Base-by-base conservation (phyloP, 2,329 filamentous ascomycete species). In the Celoporthe dispersa region DNA sequence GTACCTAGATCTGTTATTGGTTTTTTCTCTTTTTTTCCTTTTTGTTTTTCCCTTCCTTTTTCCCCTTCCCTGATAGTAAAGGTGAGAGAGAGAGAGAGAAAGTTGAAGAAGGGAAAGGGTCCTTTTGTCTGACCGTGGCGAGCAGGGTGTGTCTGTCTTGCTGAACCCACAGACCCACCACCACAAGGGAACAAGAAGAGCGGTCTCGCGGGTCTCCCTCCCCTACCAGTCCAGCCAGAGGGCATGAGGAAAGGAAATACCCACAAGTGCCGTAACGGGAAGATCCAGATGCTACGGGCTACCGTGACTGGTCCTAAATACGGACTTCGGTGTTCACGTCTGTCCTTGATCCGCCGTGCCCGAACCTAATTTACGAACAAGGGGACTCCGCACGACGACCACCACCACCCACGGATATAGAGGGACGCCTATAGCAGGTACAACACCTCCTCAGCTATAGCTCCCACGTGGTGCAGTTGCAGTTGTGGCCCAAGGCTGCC, bases 121-220 rank as follows among this genome's bases (percentile, higher is more conserved):
- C 6, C 44, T 48, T 48, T 48, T 48, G 44, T 48, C 44, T 48
- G 44, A 48, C 44, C 44, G 44, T 48, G 44, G 44, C 12, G 37
- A 11, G 11, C 37, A 39, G 37, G 37, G 37, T 12, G 37, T n/a
- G n/a, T n/a, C n/a, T n/a, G n/a, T 48, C 22, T 1, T 7, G n/a
- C 44, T 9, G 44, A 48, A 33, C 55, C 55, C 25, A 59, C 55
- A 59, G 55, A 59, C 25, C 25, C 55, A 28, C 31, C 55, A 28
- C 31, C 55, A 59, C 55, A 33, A 59, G 55, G 31, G 55, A 59
- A 48, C 44, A 48, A 8, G 44, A 48, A 48, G 44, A 48, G 44
- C 44, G 44, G 44, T 48, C 44, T 48, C 41, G 41, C 41, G 19
- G 41, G 41, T 22, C 41, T 48, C 41, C 19, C 19, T 22, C 41